Base-by-base conservation (phyloP, 805 yeast species). In the Candida alai region DNA sequence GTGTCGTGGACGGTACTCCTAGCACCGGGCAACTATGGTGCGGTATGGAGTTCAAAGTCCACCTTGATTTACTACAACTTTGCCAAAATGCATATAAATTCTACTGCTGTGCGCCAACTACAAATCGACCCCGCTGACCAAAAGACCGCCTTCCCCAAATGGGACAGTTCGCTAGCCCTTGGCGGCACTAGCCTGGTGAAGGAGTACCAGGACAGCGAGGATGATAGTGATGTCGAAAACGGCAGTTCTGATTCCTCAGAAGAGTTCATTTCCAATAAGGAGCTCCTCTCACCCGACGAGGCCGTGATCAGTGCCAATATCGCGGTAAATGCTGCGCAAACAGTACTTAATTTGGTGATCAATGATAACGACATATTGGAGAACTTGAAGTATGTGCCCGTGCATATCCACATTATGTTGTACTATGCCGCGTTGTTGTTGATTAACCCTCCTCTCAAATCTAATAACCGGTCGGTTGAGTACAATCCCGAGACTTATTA, bases 71-170 rank as follows among this genome's bases (percentile, higher is more conserved):
- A 80, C 49, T 80, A 80, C 48, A 80, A 80, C 48, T 80, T 80
- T 62, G 88, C 88, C 21, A 77, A 79, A 47, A 77, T 80, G 83
- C 82, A 80, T 50, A 74, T 80, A 20, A 80, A 80, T 49, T 77
- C 74, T 12, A 37, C 61, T 4, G 71, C 74, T 3, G 73, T 74
- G 5, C 51, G 77, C 21, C 62, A 60, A 24, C 52, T 71, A 11
- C 70, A 55, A 25, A 40, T 49, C 3, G 49, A 59, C 21, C 48
- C 58, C 2, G 42, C 28, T 22, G 62, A 60, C 37, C 56, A 43
- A 7, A 36, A 29, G 4, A 38, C 41, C 9, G 43, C 49, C 32
- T 46, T 65, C 11, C 71, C 71, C 1, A 60, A 55, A 25, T 58
- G 68, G 61, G 46, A 56, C 14, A 45, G 48, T 14, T 21, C 20